Conservation (phyloP, 2,329 filamentous ascomycete genomes). For the Fusarium hostae region DNA sequence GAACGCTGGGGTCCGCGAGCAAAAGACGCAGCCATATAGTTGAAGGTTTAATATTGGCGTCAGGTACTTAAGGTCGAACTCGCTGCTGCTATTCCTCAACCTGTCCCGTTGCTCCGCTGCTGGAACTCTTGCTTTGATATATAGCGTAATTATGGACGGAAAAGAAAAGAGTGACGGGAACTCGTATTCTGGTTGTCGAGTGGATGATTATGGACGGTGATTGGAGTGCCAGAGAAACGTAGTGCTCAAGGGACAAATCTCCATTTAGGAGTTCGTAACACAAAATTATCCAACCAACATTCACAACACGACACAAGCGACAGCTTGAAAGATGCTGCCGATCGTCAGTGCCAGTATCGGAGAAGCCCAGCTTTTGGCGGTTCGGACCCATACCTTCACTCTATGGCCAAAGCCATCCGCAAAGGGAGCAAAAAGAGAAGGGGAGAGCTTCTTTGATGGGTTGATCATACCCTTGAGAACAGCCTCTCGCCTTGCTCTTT, state of each 20-base stretch:
- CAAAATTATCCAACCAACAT: neutral
- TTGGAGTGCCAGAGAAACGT: neutral
- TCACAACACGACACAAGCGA: neutral
- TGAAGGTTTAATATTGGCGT: neutral
- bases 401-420: neutral
- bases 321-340: neutral
- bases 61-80: neutral
- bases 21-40: neutral
- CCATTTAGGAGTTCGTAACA: neutral
- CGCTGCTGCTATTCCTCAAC: neutral
- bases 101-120: neutral
- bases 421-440: neutral
- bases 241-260: neutral
- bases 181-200: neutral
- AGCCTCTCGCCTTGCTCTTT: neutral
- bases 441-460: neutral
- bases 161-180: neutral
- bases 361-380: neutral
- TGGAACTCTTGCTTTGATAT: neutral
- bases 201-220: neutral
- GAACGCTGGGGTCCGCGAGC: neutral
- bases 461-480: neutral
- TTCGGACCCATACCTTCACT: neutral
- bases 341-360: neutral
- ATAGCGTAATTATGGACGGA: neutral